phyloP scores from a whole-genome alignment of 495 filamentous ascomycete genomes.

The Penicillium manginii region DNA sequence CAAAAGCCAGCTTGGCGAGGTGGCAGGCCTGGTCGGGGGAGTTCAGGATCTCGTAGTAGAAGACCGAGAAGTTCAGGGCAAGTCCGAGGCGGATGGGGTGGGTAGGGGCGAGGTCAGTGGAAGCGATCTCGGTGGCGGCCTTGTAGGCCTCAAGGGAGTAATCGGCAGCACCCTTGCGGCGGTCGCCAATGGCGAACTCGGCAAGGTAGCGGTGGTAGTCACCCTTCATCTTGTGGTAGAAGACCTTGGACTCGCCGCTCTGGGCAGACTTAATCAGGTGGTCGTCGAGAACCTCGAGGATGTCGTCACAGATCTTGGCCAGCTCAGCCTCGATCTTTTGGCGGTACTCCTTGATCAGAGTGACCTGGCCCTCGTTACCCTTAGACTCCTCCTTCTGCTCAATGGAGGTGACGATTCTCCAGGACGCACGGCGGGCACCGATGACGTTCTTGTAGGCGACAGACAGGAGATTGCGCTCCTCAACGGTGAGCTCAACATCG shows the following conservation, averaged over 20 bases:
- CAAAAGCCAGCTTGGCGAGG: conserved; percentile 98
- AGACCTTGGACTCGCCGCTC: conserved; percentile 98
- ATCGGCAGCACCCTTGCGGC: conserved; percentile 95
- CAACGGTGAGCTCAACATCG: conserved; percentile 94
- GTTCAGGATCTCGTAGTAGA: conserved; percentile 99
- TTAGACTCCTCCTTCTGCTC: conserved; percentile 99
- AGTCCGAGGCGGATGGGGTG: conserved; percentile 99
- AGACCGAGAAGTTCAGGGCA: conserved; percentile 99
- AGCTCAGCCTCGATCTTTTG: conserved; percentile 99
- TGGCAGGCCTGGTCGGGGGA: conserved; percentile 98
- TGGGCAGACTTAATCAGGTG: conserved; percentile 96
- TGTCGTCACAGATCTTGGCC: conserved; percentile 99
- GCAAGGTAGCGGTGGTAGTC: conserved; percentile 99
- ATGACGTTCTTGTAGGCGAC: conserved; percentile 99
- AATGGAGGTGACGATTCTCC: conserved; percentile 99
- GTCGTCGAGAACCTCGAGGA: conserved; percentile 93
- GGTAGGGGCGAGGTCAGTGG: conserved; percentile 96
- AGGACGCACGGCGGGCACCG: conserved; percentile 96
- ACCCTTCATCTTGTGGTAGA: conserved; percentile 99
- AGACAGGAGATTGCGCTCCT: conserved; percentile 98
- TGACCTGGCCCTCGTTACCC: conserved; percentile 92
- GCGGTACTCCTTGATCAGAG: conserved; percentile 98
- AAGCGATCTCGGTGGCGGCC: conserved; percentile 93
- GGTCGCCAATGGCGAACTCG: conserved; percentile 96
- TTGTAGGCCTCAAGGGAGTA: conserved; percentile 99